A percentile compares a stretch with the other conserved stretches of the same genome.
These are phyloP conservation scores for Elongisporangium prolatum DNA, from an alignment of 352 stramenopile species.

Conservation along the genomic window DNA sequence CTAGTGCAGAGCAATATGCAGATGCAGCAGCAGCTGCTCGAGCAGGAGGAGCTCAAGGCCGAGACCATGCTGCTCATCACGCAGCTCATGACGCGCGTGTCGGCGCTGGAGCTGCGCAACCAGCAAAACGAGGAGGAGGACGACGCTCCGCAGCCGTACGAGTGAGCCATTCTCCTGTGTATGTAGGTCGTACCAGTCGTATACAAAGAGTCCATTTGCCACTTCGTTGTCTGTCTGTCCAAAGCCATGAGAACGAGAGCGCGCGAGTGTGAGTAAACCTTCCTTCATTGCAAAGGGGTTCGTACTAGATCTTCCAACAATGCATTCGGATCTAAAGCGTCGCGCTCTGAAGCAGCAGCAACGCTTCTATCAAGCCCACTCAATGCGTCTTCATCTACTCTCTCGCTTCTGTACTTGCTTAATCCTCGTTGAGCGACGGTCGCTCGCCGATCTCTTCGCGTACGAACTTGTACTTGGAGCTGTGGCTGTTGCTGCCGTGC, in stretches of 20 bases:
- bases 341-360: neutral
- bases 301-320: neutral
- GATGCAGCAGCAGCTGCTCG: slow-evolving; percentile 76
- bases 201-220: neutral
- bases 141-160: slow-evolving; percentile 18
- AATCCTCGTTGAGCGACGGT: slow-evolving; percentile 20
- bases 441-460: slow-evolving; percentile 57
- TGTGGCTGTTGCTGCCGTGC: slow-evolving; percentile 25
- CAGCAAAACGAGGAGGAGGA: slow-evolving; percentile 18
- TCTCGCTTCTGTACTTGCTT: neutral
- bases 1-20: slow-evolving; percentile 71
- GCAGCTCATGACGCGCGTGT: slow-evolving; percentile 82
- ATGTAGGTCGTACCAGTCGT: neutral
- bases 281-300: neutral
- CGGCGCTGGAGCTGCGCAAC: slow-evolving; percentile 62
- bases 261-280: slow-evolving; percentile 1
- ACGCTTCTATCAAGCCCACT: neutral
- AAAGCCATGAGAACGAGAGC: neutral
- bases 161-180: neutral
- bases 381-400: neutral
- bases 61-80: slow-evolving; percentile 84
- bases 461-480: slow-evolving; percentile 53
- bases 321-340: neutral
- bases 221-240: neutral
- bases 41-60: slow-evolving; percentile 78